Percentiles rank a stretch among this genome's conserved stretches.
These are phyloP conservation scores for Aspergillus hancockii DNA, from an alignment of 495 filamentous ascomycete species.

Conservation along the genomic window DNA sequence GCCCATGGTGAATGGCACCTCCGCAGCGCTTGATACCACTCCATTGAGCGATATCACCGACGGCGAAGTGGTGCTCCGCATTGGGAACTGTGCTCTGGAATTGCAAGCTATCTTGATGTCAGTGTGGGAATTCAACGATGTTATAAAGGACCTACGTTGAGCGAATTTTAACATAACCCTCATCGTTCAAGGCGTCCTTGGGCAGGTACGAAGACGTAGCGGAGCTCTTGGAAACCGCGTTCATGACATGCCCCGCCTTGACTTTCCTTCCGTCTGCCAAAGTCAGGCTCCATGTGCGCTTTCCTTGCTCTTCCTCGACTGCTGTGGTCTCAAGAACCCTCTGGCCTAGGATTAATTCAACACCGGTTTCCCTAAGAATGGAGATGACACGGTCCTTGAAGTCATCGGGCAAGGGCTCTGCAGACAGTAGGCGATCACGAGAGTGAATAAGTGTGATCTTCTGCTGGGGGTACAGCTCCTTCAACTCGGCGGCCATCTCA, in stretches of 20 bases:
- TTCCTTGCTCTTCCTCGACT: conserved; percentile 28
- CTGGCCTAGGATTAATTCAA: conserved; percentile 56
- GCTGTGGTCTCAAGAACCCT: conserved; percentile 43
- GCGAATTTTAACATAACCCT: conserved; percentile 59
- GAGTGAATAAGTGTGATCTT: conserved; percentile 70
- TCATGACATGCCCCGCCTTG: conserved; percentile 56
- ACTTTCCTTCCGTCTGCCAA: conserved; percentile 57
- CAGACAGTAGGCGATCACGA: conserved; percentile 59
- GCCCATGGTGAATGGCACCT: conserved; percentile 66
- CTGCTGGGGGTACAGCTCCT: conserved; percentile 54
- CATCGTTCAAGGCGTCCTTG: conserved; percentile 43
- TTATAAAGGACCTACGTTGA: conserved; percentile 29
- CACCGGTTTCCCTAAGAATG: conserved; percentile 53
- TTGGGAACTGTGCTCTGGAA: conserved; percentile 52
- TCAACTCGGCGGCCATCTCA: conserved; percentile 71
- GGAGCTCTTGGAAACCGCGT: conserved; percentile 56
- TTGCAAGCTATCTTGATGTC: conserved; percentile 34
- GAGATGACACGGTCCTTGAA: conserved; percentile 55
- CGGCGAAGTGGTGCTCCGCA: conserved; percentile 57
- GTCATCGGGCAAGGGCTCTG: conserved; percentile 66
- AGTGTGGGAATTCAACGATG: neutral
- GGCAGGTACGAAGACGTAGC: conserved; percentile 60
- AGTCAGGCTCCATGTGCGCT: conserved; percentile 52
- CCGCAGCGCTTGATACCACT: conserved; percentile 72
- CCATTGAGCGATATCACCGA: conserved; percentile 51